Evolutionary conservation across 345 rosid genomes (phyloP).

Genomic region (Moricandia moricandioides): DNA sequence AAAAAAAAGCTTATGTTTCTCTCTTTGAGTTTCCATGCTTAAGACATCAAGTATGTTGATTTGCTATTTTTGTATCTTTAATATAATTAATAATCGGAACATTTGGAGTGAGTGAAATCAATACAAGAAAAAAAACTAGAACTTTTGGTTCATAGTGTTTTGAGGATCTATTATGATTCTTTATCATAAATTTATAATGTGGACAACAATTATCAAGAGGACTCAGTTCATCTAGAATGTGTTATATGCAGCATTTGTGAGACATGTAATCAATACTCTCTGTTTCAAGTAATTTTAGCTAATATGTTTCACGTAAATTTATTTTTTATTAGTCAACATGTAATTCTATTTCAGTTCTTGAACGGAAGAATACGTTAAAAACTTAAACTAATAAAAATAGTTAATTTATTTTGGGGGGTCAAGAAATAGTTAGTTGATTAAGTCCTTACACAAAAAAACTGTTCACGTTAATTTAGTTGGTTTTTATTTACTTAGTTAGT

Average conservation of each 20-base stretch:
- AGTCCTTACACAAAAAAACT: neutral
- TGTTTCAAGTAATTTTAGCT: no score
- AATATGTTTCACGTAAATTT: no score
- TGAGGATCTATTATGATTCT: neutral
- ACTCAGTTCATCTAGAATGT: neutral
- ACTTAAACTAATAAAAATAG: neutral
- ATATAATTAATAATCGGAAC: neutral
- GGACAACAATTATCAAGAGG: neutral
- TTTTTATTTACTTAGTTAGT: neutral
- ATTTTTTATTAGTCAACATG: neutral
- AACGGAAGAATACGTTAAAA: neutral
- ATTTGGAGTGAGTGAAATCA: neutral
- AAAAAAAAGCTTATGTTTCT: neutral
- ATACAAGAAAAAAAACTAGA: neutral
- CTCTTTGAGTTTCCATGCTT: neutral
- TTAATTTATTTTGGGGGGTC: neutral
- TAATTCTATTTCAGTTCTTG: neutral
- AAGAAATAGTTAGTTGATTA: neutral
- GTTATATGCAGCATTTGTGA: neutral
- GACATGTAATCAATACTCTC: neutral
- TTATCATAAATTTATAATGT: neutral
- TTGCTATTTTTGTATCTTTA: neutral
- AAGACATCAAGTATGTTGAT: neutral
- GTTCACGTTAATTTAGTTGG: neutral
- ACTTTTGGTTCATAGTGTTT: neutral